These are phyloP conservation scores for Trypanosoma avium DNA, from an alignment of 208 protist species.

Conservation along the genomic window DNA sequence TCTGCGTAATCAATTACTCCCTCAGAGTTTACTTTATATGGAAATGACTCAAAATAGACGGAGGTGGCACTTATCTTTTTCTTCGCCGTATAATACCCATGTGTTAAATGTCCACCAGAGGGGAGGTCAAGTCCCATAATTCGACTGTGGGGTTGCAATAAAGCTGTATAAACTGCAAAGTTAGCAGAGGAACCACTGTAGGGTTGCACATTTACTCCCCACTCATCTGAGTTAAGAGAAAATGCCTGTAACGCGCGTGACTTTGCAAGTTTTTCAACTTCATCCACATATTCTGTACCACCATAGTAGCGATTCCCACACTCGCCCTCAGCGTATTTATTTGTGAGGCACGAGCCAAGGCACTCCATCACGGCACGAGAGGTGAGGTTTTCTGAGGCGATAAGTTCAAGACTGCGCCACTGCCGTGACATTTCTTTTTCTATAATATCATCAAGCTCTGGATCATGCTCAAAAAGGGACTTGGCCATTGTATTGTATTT, in stretches of 20 bases:
- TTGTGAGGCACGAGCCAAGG: constrained; percentile 97
- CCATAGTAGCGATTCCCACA: constrained; percentile 98
- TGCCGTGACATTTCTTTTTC: constrained; percentile 88
- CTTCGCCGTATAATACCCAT: constrained; percentile 97
- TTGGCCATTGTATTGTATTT: constrained; percentile 18
- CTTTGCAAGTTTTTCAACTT: constrained; percentile 94
- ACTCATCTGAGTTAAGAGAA: constrained; percentile 90
- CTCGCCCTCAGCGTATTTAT: constrained; percentile 99
- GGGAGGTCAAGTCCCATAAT: constrained; percentile 97
- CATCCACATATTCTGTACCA: constrained; percentile 98
- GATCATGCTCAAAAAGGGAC: constrained; percentile 64
- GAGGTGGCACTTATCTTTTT: constrained; percentile 97
- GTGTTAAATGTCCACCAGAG: constrained; percentile 95
- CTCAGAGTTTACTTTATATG: constrained; percentile 93
- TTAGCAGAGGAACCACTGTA: constrained; percentile 98
- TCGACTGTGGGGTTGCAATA: constrained; percentile 97
- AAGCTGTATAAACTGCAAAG: constrained; percentile 96
- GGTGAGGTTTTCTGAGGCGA: constrained; percentile 98
- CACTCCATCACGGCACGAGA: constrained; percentile 97
- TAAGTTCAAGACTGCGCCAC: constrained; percentile 88
- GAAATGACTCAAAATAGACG: constrained; percentile 98
- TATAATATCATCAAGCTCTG: constrained; percentile 78
- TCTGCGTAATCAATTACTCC: constrained; percentile 97
- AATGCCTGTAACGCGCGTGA: constrained; percentile 95
- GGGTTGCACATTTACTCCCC: constrained; percentile 99